A percentile compares a stretch with the other conserved stretches of the same genome.
Evolutionary conservation across 768 basidiomycete species (phyloP).

Genomic region (Hydnomerulius pinastri): DNA sequence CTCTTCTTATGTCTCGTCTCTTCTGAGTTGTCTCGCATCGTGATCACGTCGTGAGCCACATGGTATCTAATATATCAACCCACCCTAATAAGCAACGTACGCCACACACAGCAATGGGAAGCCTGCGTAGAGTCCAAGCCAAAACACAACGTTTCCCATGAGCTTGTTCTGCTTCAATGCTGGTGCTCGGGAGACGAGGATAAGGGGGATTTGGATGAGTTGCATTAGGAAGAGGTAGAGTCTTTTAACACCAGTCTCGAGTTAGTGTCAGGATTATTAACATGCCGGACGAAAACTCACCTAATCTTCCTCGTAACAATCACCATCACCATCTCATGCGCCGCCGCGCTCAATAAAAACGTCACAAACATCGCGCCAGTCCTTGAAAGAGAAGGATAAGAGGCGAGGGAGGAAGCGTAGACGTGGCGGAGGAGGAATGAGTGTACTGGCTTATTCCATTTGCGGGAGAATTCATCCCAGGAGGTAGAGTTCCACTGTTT

Average conservation of each 20-base stretch:
- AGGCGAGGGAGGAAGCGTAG: conserved; percentile 83
- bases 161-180: conserved; percentile 79
- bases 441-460: conserved; percentile 98
- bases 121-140: conserved; percentile 89
- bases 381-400: conserved; percentile 68
- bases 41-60: too few relatives aligned
- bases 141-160: conserved; percentile 86
- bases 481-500: conserved; percentile 94
- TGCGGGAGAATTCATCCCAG: conserved; percentile 96
- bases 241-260: too few relatives aligned
- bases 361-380: conserved; percentile 89
- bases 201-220: conserved; percentile 91
- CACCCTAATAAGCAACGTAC: conserved; percentile 54
- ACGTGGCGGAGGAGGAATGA: conserved; percentile 93
- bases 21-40: too few relatives aligned
- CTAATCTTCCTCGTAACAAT: conserved; percentile 91
- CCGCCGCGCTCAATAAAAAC: conserved; percentile 86
- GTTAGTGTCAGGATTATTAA: too few relatives aligned
- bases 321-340: conserved; percentile 96
- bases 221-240: conserved; percentile 85
- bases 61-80: too few relatives aligned
- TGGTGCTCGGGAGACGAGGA: conserved; percentile 75
- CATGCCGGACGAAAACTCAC: conserved; percentile 43
- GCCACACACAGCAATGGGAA: conserved; percentile 92
- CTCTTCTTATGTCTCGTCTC: too few relatives aligned